These are phyloP conservation scores for Vickermania ingenoplastis DNA, from an alignment of 208 protist genomes.

Conservation along the genomic window DNA sequence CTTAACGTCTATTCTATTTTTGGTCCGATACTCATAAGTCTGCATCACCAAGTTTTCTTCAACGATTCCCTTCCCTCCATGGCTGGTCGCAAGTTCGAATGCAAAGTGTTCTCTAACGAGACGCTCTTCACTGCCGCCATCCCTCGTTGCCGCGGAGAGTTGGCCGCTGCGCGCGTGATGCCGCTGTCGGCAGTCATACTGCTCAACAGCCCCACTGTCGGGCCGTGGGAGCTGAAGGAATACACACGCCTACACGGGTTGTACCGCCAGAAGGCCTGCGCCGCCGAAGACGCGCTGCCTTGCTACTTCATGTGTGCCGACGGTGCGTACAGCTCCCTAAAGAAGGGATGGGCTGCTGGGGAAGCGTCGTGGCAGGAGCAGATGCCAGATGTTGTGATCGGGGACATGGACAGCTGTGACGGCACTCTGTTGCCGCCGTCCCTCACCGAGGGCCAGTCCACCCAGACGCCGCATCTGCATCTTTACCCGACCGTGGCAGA, in stretches of 20 bases:
- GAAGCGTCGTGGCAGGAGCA: not conserved
- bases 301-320: constrained; percentile 72
- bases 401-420: constrained; percentile 35
- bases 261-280: not conserved
- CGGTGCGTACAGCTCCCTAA: constrained; percentile 38
- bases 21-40: too few relatives aligned
- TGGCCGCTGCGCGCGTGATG: constrained; percentile 8
- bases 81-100: not conserved
- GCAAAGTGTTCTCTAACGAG: not conserved
- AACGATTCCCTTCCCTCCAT: too few relatives aligned
- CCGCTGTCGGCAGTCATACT: constrained; percentile 43
- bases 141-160: not conserved
- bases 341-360: constrained; percentile 17
- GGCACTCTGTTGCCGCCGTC: not conserved
- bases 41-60: too few relatives aligned
- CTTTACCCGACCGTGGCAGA: constrained; percentile 16
- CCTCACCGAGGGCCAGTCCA: not conserved
- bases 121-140: not conserved
- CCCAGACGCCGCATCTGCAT: not conserved
- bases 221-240: constrained; percentile 29
- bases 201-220: constrained; percentile 56
- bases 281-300: not conserved
- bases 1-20: too few relatives aligned
- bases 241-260: constrained; percentile 16
- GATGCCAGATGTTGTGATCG: constrained; percentile 26